Conservation (phyloP, 108 stramenopile genomes). For the Epithemia pelagica region DNA sequence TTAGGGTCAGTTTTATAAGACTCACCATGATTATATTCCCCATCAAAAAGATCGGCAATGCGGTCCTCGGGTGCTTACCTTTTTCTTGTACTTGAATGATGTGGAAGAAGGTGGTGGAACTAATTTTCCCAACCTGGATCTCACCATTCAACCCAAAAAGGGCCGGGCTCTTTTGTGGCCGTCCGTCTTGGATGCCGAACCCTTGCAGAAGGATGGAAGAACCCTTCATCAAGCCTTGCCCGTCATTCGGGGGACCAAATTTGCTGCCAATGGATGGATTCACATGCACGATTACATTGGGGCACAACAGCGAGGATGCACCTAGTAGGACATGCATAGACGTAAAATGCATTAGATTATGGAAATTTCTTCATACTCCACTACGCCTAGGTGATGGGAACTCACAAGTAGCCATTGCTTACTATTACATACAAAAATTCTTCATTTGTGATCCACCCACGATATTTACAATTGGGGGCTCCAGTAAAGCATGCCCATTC, state of each 20-base stretch:
- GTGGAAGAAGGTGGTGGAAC: constrained; percentile 56
- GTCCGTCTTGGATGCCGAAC: constrained; percentile 37
- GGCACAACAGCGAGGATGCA: constrained; percentile 32
- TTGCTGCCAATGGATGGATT: constrained; percentile 75
- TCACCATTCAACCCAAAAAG: constrained; percentile 72
- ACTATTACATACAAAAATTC: no score
- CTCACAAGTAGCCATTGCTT: no score
- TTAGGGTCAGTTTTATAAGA: constrained; percentile 35
- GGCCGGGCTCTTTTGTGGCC: constrained; percentile 81
- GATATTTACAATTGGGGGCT: no score
- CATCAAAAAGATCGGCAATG: constrained; percentile 19
- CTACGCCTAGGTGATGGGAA: no score
- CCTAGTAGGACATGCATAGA: no score
- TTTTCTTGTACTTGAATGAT: constrained; percentile 80
- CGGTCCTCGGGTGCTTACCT: constrained; percentile 66
- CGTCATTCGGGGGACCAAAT: constrained; percentile 58
- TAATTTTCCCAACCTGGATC: constrained; percentile 29
- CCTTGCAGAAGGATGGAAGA: constrained; percentile 35
- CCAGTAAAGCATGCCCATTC: no score
- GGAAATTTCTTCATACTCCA: no score
- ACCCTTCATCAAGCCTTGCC: constrained; percentile 60
- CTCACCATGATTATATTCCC: constrained; percentile 39
- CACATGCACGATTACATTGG: constrained; percentile 65
- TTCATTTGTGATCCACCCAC: no score
- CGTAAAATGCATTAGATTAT: no score